A percentile compares a stretch with the other conserved stretches of the same genome.
Evolutionary conservation across 2,329 filamentous ascomycete genomes (phyloP).

Genomic region (Hymenoscyphus fraxineus): DNA sequence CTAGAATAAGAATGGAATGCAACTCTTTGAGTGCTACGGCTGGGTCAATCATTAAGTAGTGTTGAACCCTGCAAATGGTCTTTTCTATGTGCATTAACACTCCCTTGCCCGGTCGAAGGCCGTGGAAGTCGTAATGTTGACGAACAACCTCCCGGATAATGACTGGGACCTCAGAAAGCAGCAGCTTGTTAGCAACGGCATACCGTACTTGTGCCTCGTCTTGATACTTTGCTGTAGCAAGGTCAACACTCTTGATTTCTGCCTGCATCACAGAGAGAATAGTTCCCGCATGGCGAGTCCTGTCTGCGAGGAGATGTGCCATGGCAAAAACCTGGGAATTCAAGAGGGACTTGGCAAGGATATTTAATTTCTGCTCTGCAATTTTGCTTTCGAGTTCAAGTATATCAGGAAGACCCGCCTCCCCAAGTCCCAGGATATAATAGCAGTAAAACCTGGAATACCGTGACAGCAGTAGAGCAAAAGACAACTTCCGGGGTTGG

Average conservation of each 20-base stretch:
- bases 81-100: background rate
- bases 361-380: background rate
- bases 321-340: background rate
- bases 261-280: background rate
- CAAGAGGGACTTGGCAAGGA: background rate
- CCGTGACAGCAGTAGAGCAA: background rate
- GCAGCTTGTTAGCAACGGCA: background rate
- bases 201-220: background rate
- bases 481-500: background rate
- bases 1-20: background rate
- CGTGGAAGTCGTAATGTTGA: background rate
- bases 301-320: background rate
- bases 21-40: background rate
- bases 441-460: background rate
- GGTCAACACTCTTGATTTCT: background rate
- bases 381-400: slow-evolving; percentile 18
- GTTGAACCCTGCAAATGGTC: background rate
- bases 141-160: background rate
- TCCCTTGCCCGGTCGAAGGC: background rate
- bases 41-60: background rate
- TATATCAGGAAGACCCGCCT: slow-evolving; percentile 14
- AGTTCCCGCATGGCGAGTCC: background rate
- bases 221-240: background rate
- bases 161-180: background rate
- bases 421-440: slow-evolving; percentile 21